These are phyloP conservation scores for Nematodospora anomalae DNA, from an alignment of 1,139 yeast species.

Conservation along the genomic window DNA sequence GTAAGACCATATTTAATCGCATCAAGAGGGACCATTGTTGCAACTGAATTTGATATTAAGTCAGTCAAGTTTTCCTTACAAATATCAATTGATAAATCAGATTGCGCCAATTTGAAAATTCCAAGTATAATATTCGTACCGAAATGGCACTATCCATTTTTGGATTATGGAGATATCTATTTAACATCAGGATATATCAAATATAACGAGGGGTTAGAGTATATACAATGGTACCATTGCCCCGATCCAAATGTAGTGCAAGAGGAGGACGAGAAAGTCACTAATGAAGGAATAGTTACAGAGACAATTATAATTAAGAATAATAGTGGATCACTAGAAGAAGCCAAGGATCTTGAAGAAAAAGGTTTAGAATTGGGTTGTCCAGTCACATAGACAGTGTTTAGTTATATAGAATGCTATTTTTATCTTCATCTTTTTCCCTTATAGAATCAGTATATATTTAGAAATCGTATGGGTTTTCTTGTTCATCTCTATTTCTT, in stretches of 20 bases:
- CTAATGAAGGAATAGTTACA: constrained; percentile 13
- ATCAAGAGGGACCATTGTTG: constrained; percentile 52
- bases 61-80: constrained; percentile 48
- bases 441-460: constrained; percentile 36
- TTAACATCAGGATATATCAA: constrained; percentile 58
- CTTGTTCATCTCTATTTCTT: constrained; percentile 42
- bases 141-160: constrained; percentile 60
- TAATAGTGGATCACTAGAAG: constrained; percentile 39
- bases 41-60: constrained; percentile 56
- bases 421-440: constrained; percentile 32
- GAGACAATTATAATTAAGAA: constrained; percentile 42
- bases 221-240: constrained; percentile 71
- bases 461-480: constrained; percentile 5
- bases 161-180: constrained; percentile 41
- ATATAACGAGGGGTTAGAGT: constrained; percentile 50
- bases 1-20: constrained; percentile 71
- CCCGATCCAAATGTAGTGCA: constrained; percentile 7
- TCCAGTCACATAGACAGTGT: constrained; percentile 20
- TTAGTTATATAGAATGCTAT: constrained; percentile 5
- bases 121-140: constrained; percentile 73
- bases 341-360: constrained; percentile 22
- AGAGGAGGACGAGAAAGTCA: constrained; percentile 5
- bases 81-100: constrained; percentile 27
- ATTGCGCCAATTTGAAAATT: constrained; percentile 2
- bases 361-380: constrained; percentile 17